phyloP scores from a whole-genome alignment of 2,329 filamentous ascomycete species.

The Microdochium nivale region DNA sequence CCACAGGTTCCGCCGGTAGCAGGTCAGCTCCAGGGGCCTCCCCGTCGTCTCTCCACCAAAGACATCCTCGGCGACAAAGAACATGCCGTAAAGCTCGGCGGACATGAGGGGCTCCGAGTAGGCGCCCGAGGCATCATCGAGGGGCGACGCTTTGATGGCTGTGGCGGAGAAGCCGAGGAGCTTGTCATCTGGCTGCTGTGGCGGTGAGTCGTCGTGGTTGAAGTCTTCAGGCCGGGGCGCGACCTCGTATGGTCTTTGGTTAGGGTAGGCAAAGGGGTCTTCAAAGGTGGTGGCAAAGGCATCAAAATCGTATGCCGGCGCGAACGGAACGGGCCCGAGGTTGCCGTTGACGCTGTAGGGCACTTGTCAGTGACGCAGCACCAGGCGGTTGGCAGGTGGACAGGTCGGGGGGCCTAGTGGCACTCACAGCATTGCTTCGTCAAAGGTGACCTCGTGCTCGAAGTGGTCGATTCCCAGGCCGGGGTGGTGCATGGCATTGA shows the following conservation, averaged over 20 bases:
- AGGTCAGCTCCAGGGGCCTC: conserved; percentile 74
- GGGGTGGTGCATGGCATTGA: neutral
- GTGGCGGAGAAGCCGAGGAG: conserved; percentile 66
- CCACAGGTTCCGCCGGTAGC: conserved; percentile 90
- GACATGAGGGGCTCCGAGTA: conserved; percentile 57
- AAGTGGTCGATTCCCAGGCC: conserved; percentile 40
- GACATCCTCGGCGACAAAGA: conserved; percentile 77
- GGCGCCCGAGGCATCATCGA: conserved; percentile 55
- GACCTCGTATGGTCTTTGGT: conserved; percentile 36
- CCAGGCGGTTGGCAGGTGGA: neutral
- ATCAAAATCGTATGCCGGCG: conserved; percentile 52
- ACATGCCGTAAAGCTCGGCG: conserved; percentile 80
- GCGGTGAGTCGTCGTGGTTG: conserved; percentile 35
- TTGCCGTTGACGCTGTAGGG: conserved; percentile 26
- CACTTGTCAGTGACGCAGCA: neutral
- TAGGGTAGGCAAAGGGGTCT: conserved; percentile 56
- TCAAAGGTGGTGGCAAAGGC: conserved; percentile 54
- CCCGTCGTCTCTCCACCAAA: conserved; percentile 52
- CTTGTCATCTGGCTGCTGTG: conserved; percentile 56
- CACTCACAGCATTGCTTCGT: conserved; percentile 48
- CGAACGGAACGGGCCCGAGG: conserved; percentile 41
- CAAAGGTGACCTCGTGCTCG: conserved; percentile 43
- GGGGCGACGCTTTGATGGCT: conserved; percentile 47
- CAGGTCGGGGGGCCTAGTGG: neutral
- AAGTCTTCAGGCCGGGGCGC: conserved; percentile 32